Conservation (phyloP, 73 alveolate genomes). For the Halteria grandinella region DNA sequence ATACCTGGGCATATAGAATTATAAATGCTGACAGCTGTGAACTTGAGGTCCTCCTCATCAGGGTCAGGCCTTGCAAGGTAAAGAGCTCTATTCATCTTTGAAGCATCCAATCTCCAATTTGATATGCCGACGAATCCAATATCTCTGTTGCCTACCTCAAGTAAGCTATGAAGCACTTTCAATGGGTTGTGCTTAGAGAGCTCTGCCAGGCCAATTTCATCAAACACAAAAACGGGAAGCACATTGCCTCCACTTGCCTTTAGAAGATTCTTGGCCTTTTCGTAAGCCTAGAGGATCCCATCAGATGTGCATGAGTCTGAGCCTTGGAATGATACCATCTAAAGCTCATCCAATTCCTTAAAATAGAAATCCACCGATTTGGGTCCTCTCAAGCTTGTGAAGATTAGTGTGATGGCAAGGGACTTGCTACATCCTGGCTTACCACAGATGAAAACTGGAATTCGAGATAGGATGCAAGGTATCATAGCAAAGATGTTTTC, state of each 20-base stretch:
- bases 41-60: constrained; percentile 11
- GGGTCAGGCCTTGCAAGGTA: constrained; percentile 26
- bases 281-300: constrained; percentile 35
- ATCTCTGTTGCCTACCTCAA: constrained; percentile 77
- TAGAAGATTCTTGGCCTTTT: constrained; percentile 56
- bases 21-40: too few species aligned
- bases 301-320: constrained; percentile 52
- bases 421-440: constrained; percentile 89
- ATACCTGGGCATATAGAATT: too few species aligned
- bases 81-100: constrained; percentile 32
- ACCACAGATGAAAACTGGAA: constrained; percentile 82
- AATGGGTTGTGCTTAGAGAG: constrained; percentile 80
- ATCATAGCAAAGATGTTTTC: constrained; percentile 79
- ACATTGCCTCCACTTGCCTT: constrained; percentile 62
- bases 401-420: constrained; percentile 71
- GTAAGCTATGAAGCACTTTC: constrained; percentile 80
- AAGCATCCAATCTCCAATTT: constrained; percentile 45
- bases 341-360: constrained; percentile 7
- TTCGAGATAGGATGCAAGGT: constrained; percentile 69
- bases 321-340: constrained; percentile 29
- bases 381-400: constrained; percentile 66
- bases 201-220: constrained; percentile 90
- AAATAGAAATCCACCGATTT: constrained; percentile 37
- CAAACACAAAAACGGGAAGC: constrained; percentile 73
- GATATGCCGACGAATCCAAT: constrained; percentile 82